Base-by-base conservation (phyloP, 2,329 filamentous ascomycete genomes). In the Penicillium griseofulvum region DNA sequence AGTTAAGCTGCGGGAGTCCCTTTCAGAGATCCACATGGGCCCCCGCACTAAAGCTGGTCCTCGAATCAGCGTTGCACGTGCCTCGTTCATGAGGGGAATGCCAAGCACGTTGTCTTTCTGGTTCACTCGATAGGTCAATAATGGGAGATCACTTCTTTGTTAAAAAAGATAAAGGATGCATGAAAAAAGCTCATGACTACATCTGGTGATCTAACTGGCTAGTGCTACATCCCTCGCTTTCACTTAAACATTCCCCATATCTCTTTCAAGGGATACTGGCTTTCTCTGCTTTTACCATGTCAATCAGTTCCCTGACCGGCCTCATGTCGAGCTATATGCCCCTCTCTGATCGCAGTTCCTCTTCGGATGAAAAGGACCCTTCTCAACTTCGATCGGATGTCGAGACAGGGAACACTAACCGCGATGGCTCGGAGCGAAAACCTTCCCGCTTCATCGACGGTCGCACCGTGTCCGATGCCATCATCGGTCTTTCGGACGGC, bases 401-500 rank as follows among this genome's bases (percentile, higher is more conserved):
- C 10, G 59, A 65, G 38, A 37, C 54, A 7, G 54, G 49, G 24
- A 56, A 33, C 22, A 42, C 36, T 16, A 28, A 29, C 31, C 57
- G 52, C 19, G 43, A 48, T 42, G 12, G 44, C 7, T 28, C 45
- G 9, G 65, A 69, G 42, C 64, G 66, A 53, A 69, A 66, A 41
- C 59, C 65, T 9, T 59, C 55, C 16, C 65, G 64, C 39, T 59
- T 68, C 49, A 63, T 75, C 28, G 72, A 75, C 42, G 70, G 71
- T 33, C 71, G 73, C 8, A 68, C 71, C 22, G 69, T 75, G 9
- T 75, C 73, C 43, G 86, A 90, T 71, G 80, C 86, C 59, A 90
- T 89, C 56, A 87, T 92, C 62, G 89, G 89, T 50, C 85, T 91
- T 63, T 87, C 88, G 0, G 89, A 92, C 67, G 89, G 89, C 16